Evolutionary conservation across 805 yeast genomes (phyloP).

Genomic region (Cyberlindnera maritima): DNA sequence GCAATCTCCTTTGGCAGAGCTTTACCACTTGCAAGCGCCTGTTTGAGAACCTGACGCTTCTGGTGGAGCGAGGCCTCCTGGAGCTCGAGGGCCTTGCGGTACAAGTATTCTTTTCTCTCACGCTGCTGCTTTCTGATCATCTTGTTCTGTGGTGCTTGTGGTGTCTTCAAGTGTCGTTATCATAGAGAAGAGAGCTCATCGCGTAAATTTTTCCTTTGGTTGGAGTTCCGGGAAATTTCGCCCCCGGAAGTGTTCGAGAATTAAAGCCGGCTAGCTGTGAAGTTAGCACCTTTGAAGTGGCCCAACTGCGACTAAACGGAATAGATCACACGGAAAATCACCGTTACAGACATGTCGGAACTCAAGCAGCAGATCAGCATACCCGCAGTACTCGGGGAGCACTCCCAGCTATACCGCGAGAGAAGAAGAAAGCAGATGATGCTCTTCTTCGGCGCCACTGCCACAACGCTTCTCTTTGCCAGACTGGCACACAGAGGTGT

Average conservation of each 20-base stretch:
- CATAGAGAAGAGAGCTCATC: not conserved
- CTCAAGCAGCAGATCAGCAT: constrained; percentile 6
- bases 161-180: not conserved
- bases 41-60: constrained; percentile 81
- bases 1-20: constrained; percentile 87
- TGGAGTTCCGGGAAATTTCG: not conserved
- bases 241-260: not conserved
- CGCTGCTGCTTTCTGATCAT: constrained; percentile 81
- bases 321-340: not conserved
- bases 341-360: not conserved
- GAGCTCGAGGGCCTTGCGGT: constrained; percentile 81
- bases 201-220: not conserved
- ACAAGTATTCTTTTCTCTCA: constrained; percentile 91
- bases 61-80: constrained; percentile 86
- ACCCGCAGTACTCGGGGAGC: constrained; percentile 17
- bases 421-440: constrained; percentile 73
- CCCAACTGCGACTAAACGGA: not conserved
- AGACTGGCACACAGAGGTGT: constrained; percentile 76
- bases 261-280: no score
- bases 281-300: not conserved
- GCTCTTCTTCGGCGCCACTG: constrained; percentile 68
- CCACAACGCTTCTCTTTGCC: constrained; percentile 67
- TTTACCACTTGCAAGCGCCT: constrained; percentile 89
- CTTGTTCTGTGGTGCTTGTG: not conserved
- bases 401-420: constrained; percentile 22